Evolutionary conservation across 371 early-diverging fungal species (phyloP), one percentile per base, ranked within the genome.

Genomic region (Blastocladiella emersonii): DNA sequence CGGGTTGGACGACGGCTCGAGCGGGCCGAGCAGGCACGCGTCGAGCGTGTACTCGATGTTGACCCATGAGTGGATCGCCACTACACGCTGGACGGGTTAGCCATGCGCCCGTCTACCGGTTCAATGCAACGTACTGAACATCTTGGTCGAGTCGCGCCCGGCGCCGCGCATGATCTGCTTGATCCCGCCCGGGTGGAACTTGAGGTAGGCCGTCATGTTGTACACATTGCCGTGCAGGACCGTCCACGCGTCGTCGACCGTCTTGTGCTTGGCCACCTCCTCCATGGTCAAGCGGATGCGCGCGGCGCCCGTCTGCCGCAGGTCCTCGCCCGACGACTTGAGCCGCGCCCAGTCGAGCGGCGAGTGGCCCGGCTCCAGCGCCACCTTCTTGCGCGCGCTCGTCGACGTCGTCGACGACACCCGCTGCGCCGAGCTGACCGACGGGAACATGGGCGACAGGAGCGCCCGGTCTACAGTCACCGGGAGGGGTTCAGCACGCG

Each of bases 141-240:
- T 72, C 68, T 85, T 83, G 0, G 98, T 94, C 21, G 91, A 92
- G 62, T 98, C 98, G 67, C 85, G 87, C 39, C 99, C 99, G 2
- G 94, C 98, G 34, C 86, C 85, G 12, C 93, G 77, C 92, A 98
- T 84, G 53, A 98, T 69, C 73, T 95, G 89, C 66, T 82, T 83
- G 41, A 45, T 74, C 19, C 98, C 98, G 36, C 99, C 99, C 23
- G 98, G 99, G 72, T 98, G 98, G 69, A 88, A 93, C 56, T 89
- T 82, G n/a, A 97, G 35, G 70, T 97, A 98, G 4, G 86, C 78
- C 27, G 98, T 94, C 34, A 93, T 82, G 68, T 98, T 95, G 74
- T 95, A 98, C 1, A 98, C 91, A 66, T 89, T 90, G 39, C 93
- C 93, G 30, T 84, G 79, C 53, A 97, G 75, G 23, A 90, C 89